Evolutionary conservation across 2,329 filamentous ascomycete genomes (phyloP).

Genomic region (Penicillium freii): DNA sequence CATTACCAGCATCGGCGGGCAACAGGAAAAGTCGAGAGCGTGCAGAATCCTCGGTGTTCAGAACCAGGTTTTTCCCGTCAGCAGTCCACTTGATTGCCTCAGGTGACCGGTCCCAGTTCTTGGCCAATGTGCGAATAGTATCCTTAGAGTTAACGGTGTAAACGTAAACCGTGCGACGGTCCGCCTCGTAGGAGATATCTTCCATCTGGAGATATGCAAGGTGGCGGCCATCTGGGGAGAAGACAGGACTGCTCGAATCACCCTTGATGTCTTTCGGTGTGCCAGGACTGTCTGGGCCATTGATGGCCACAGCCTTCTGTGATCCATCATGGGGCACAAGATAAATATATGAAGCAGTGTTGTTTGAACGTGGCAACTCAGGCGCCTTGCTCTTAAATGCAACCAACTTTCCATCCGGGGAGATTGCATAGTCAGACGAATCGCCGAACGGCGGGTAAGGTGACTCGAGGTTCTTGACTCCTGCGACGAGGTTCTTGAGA

Average conservation of each 20-base stretch:
- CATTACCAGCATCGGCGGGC: constrained; percentile 32
- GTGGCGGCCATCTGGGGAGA: constrained; percentile 69
- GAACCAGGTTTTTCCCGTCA: constrained; percentile 62
- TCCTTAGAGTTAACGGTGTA: constrained; percentile 35
- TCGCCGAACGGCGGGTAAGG: constrained; percentile 68
- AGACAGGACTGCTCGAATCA: constrained; percentile 63
- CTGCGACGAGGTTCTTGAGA: constrained; percentile 48
- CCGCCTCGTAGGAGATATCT: constrained; percentile 73
- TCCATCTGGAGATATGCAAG: constrained; percentile 79
- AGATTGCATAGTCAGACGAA: constrained; percentile 71
- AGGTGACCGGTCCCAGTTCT: constrained; percentile 55
- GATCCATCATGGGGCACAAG: constrained; percentile 65
- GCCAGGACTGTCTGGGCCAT: constrained; percentile 34
- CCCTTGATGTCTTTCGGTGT: constrained; percentile 55
- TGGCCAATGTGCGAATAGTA: constrained; percentile 40
- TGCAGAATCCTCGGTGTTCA: constrained; percentile 71
- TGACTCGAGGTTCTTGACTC: constrained; percentile 45
- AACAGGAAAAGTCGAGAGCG: constrained; percentile 46
- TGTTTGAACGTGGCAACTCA: constrained; percentile 49
- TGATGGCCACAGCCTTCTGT: constrained; percentile 48
- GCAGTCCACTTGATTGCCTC: constrained; percentile 50
- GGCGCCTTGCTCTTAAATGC: constrained; percentile 46
- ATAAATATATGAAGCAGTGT: constrained; percentile 82
- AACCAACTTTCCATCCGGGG: constrained; percentile 41
- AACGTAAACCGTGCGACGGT: constrained; percentile 58